Conservation (phyloP, 2,329 filamentous ascomycete species). For the Fusarium sterilihyphosum region DNA sequence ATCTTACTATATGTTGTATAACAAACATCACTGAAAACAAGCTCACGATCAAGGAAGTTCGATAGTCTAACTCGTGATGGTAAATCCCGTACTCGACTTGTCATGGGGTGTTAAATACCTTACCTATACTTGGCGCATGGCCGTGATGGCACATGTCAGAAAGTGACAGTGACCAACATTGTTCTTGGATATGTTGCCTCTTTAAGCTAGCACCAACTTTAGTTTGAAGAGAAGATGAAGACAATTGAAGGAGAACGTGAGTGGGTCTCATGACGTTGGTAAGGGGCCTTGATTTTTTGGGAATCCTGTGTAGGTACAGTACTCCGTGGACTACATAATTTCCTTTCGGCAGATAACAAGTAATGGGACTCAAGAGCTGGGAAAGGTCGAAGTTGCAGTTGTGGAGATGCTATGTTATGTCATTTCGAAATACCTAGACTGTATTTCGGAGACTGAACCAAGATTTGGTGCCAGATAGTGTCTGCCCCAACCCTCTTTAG, state of each 20-base stretch:
- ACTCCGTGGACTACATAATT: not conserved
- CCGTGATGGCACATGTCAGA: constrained; percentile 21
- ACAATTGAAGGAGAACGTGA: constrained; percentile 6
- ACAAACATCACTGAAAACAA: not conserved
- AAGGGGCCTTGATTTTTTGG: constrained; percentile 11
- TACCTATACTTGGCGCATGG: not conserved
- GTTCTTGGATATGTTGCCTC: not conserved
- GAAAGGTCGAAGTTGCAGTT: not conserved
- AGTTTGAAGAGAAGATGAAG: not conserved
- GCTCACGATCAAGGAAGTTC: not conserved
- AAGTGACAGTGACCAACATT: constrained; percentile 8
- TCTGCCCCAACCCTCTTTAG: not conserved
- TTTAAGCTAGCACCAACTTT: not conserved
- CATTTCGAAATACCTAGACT: not conserved
- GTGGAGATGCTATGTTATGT: not conserved
- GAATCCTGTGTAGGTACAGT: constrained; percentile 10
- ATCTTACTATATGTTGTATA: not conserved
- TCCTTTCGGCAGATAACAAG: constrained; percentile 8
- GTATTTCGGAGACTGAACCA: not conserved
- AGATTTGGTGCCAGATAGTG: not conserved
- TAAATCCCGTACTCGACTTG: not conserved
- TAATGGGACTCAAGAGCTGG: not conserved
- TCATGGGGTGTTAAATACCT: not conserved
- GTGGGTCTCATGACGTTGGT: constrained; percentile 33
- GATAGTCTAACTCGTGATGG: not conserved